These are phyloP conservation scores for Pistacia integerrima DNA, from an alignment of 345 rosid species.

Conservation along the genomic window DNA sequence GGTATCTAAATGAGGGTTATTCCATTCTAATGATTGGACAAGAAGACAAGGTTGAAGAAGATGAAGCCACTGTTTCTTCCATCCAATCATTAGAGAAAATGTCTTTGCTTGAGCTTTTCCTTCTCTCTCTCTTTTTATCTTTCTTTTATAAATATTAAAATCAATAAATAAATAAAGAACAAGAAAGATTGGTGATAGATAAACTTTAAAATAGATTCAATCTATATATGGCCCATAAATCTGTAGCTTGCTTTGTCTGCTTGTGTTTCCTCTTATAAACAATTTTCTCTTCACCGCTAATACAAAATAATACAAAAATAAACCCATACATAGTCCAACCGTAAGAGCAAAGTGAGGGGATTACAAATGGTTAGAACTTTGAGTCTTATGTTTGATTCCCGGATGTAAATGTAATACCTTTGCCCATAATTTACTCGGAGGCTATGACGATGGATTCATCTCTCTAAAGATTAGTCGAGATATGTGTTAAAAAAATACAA, in stretches of 20 bases:
- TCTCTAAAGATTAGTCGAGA: too few relatives aligned
- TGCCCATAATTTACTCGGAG: too few relatives aligned
- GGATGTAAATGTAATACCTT: too few relatives aligned
- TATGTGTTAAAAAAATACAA: too few relatives aligned
- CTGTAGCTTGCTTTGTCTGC: slow-evolving; percentile 23
- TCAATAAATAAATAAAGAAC: not conserved
- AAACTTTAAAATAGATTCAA: slow-evolving; percentile 11
- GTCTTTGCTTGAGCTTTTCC: slow-evolving; percentile 6
- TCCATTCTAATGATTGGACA: slow-evolving; percentile 39
- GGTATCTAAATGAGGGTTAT: slow-evolving; percentile 44
- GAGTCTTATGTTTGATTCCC: too few relatives aligned
- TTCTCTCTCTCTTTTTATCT: not conserved
- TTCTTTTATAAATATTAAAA: not conserved
- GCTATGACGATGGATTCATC: too few relatives aligned
- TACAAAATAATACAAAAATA: not conserved
- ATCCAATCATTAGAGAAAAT: slow-evolving; percentile 36
- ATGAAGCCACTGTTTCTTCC: slow-evolving; percentile 18
- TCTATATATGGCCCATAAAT: slow-evolving; percentile 15
- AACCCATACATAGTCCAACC: too few relatives aligned
- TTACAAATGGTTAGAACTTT: too few relatives aligned
- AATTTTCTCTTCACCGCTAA: too few relatives aligned
- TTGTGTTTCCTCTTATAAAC: not conserved
- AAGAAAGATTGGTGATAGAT: not conserved
- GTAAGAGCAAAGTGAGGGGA: too few relatives aligned
- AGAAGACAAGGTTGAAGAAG: slow-evolving; percentile 35